These are phyloP conservation scores for Orbilia oligospora DNA, from an alignment of 2,329 filamentous ascomycete species.

Conservation along the genomic window DNA sequence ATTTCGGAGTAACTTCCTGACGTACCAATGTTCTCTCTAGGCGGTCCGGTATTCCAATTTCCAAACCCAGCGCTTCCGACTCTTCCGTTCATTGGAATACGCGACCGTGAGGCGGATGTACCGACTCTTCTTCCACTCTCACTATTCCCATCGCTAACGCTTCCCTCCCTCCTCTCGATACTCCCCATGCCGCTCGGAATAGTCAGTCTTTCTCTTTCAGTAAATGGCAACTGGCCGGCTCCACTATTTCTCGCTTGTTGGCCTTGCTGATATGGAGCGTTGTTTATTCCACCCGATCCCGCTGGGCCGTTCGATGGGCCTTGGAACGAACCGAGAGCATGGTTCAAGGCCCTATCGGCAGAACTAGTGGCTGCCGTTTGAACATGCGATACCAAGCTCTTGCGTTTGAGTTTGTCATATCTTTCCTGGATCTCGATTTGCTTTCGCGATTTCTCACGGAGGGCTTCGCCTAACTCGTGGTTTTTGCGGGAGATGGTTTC, in stretches of 20 bases:
- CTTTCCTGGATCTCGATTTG: slow-evolving; percentile 78
- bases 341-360: slow-evolving; percentile 65
- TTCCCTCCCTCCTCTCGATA: slow-evolving; percentile 32
- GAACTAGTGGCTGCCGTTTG: slow-evolving; percentile 72
- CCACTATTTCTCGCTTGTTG: slow-evolving; percentile 10
- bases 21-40: slow-evolving; percentile 38
- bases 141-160: slow-evolving; percentile 47
- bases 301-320: not conserved
- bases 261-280: not conserved
- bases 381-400: slow-evolving; percentile 72
- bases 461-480: slow-evolving; percentile 77
- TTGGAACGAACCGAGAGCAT: not conserved
- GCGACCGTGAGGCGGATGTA: slow-evolving; percentile 10
- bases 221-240: slow-evolving; percentile 7
- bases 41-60: not conserved
- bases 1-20: not conserved
- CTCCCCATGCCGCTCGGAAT: slow-evolving; percentile 25
- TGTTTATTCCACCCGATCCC: slow-evolving; percentile 17
- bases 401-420: slow-evolving; percentile 75
- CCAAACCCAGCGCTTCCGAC: slow-evolving; percentile 15
- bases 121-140: slow-evolving; percentile 28
- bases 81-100: slow-evolving; percentile 29
- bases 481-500: slow-evolving; percentile 78
- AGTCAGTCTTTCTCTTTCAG: slow-evolving; percentile 36
- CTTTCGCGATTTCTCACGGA: slow-evolving; percentile 79